Percentiles rank a stretch among this genome's conserved stretches.
Evolutionary conservation across 108 stramenopile genomes (phyloP).

Genomic region (Fragilaria crotonensis): DNA sequence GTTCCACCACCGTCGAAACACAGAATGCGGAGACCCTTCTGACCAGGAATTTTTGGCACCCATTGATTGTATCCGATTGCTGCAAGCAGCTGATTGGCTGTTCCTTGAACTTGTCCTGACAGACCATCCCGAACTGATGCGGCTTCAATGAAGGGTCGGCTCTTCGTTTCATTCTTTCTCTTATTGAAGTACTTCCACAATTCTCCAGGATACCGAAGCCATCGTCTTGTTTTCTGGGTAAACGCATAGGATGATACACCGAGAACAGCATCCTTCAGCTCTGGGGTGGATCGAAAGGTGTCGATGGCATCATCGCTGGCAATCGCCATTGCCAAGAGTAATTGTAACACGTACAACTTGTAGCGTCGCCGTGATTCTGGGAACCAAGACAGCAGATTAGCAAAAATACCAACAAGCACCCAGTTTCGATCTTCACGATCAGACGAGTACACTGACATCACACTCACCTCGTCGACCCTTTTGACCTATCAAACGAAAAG

Average conservation of each 20-base stretch:
- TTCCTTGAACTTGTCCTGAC: constrained; percentile 50
- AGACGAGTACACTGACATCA: too few relatives aligned
- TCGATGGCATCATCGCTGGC: constrained; percentile 71
- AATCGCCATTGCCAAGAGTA: constrained; percentile 65
- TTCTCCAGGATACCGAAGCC: constrained; percentile 49
- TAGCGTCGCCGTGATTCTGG: constrained; percentile 49
- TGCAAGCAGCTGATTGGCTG: constrained; percentile 74
- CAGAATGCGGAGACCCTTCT: constrained; percentile 50
- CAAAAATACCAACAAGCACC: neutral
- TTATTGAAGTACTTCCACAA: constrained; percentile 16
- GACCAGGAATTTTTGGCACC: constrained; percentile 70
- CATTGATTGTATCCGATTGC: constrained; percentile 79
- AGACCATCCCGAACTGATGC: constrained; percentile 25
- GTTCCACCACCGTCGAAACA: constrained; percentile 72
- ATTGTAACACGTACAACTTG: constrained; percentile 65
- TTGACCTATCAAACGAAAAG: constrained; percentile 1
- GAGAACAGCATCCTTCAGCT: constrained; percentile 51
- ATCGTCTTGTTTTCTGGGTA: constrained; percentile 29
- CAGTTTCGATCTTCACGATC: too few relatives aligned
- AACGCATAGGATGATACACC: constrained; percentile 55
- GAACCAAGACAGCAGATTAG: neutral
- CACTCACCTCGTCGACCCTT: constrained; percentile 24
- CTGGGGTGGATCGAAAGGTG: constrained; percentile 53
- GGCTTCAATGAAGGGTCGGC: constrained; percentile 35
- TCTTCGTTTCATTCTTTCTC: neutral